Base-by-base conservation (phyloP, 2,329 filamentous ascomycete species). In the Beauveria asiatica region DNA sequence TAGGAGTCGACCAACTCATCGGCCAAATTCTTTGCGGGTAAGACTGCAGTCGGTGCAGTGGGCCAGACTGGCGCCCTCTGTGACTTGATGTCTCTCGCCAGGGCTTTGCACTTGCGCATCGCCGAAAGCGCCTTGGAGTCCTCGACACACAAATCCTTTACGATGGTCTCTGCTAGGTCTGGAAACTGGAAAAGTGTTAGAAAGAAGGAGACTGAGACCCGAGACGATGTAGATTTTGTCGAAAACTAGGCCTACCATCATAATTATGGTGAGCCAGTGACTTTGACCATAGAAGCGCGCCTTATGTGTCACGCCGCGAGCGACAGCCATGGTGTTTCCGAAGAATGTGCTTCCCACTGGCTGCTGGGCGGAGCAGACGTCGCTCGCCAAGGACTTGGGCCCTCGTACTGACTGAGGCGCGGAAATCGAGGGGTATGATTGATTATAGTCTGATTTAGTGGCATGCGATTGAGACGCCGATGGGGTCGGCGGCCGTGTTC, bases 251-350 rank as follows among this genome's bases (percentile, higher is more conserved):
- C 75, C 66, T 65, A 83, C 80, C 49, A 80, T 63, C 0, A 71
- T 65, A 13, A 80, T 67, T 2, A 73, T 74, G 61, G 79, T 81
- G 21, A 83, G 42, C 77, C 80, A 84, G 65, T 84, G 80, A 37
- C 80, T 83, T 65, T 78, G 78, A 1, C 82, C 83, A 64, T 84
- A 82, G 0, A 84, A 66, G 0, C 82, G 75, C 0, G 77, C 78
- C 65, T 86, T 86, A 62, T 83, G 79, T 19, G 76, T 73, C 8
- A 82, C 69, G 17, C 75, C 75, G 8, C 76, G 76, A 2, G 69
- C 70, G 0, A 76, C 71, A 0, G 66, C 65, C 8, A 70, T 66
- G 0, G 64, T 48, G 33, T 74, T 1, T 70, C 73, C 2, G 81
- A 49, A 17, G 67, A 64, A 3, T 75, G 74, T 1, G 67, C 65